Conservation (phyloP, 768 basidiomycete genomes). For the Galerina sulciceps region DNA sequence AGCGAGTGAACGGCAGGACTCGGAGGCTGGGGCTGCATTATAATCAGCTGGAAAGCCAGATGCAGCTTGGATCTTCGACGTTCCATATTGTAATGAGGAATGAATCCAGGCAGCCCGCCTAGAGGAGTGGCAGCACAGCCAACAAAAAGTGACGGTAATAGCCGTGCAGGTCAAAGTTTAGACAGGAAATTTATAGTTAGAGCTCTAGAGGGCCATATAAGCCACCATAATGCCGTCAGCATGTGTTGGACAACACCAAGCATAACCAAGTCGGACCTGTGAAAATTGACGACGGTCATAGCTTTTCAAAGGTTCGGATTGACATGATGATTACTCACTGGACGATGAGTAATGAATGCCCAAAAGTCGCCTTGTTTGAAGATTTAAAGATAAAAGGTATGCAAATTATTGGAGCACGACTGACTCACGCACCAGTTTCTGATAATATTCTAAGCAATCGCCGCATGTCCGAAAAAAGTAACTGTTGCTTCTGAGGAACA, state of each 20-base stretch:
- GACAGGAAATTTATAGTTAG: constrained; percentile 18
- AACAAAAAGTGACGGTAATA: constrained; percentile 10
- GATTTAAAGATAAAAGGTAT: background rate
- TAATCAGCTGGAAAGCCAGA: too few relatives aligned
- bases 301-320: constrained; percentile 2
- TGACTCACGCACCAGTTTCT: background rate
- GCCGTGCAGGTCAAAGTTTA: constrained; percentile 10
- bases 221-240: constrained; percentile 13
- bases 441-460: background rate
- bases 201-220: background rate
- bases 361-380: background rate
- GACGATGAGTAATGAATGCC: background rate
- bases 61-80: too few relatives aligned
- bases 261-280: background rate
- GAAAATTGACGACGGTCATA: constrained; percentile 1
- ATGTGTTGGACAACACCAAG: constrained; percentile 8
- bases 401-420: background rate
- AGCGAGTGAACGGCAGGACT: background rate
- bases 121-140: too few relatives aligned
- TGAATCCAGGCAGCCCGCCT: constrained; percentile 9
- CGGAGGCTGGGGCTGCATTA: too few relatives aligned
- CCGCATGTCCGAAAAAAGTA: background rate
- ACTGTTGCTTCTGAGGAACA: too few relatives aligned
- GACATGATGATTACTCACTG: constrained; percentile 4
- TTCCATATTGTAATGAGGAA: background rate